phyloP scores from a whole-genome alignment of 192 early-diverging fungal species.

The Gonapodya sp. region DNA sequence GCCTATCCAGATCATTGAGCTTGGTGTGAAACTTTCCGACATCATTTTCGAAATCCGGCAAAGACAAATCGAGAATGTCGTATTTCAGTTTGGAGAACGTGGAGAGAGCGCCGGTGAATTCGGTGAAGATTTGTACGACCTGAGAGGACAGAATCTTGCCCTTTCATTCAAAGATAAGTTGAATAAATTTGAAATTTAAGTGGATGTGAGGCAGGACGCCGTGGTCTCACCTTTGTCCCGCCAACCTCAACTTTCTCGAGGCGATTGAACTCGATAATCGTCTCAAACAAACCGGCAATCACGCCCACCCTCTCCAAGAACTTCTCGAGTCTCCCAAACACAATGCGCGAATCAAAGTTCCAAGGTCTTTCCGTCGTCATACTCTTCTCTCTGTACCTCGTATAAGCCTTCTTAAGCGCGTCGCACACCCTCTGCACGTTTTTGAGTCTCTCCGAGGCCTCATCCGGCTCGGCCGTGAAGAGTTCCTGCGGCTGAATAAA shows the following conservation, averaged over 20 bases:
- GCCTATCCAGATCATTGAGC: slow-evolving; percentile 48
- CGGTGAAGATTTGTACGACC: slow-evolving; percentile 48
- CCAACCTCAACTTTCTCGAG: slow-evolving; percentile 61
- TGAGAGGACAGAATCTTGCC: slow-evolving; percentile 57
- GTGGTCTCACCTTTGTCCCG: slow-evolving; percentile 42
- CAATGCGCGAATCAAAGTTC: slow-evolving; percentile 52
- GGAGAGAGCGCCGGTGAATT: slow-evolving; percentile 39
- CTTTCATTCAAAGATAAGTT: slow-evolving; percentile 14
- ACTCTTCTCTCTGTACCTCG: slow-evolving; percentile 33
- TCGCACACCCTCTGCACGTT: slow-evolving; percentile 37
- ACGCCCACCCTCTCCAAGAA: slow-evolving; percentile 42
- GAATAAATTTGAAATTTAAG: slow-evolving; percentile 14
- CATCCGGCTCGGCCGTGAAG: slow-evolving; percentile 50
- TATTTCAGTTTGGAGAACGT: slow-evolving; percentile 48
- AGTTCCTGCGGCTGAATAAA: slow-evolving; percentile 49
- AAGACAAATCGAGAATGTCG: slow-evolving; percentile 41
- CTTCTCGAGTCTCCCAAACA: slow-evolving; percentile 43
- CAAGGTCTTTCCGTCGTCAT: slow-evolving; percentile 35
- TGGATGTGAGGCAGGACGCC: slow-evolving; percentile 13
- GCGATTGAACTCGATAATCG: slow-evolving; percentile 60
- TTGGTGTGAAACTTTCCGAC: slow-evolving; percentile 39
- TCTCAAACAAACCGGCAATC: slow-evolving; percentile 50
- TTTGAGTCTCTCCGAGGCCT: slow-evolving; percentile 42
- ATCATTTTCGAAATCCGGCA: slow-evolving; percentile 41
- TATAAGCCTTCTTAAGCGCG: slow-evolving; percentile 41